Base-by-base conservation (phyloP, 345 rosid genomes). In the Salix caprea region DNA sequence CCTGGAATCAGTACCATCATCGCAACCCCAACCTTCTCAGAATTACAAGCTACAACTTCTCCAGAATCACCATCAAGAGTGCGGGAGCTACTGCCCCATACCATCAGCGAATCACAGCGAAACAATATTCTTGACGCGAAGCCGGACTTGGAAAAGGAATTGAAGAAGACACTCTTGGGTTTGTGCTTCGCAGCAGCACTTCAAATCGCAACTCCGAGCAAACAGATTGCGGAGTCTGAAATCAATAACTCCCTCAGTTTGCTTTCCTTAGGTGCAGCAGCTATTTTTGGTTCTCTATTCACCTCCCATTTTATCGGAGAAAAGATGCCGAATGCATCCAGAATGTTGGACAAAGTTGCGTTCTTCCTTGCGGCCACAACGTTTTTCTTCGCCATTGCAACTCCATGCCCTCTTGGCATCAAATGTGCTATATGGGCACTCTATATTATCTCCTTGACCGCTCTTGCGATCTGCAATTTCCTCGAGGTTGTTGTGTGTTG, bases 201-300 rank as follows among this genome's bases (percentile, higher is more conserved):
- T 44, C 15, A 44, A 12, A 44, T 12, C 48, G 0, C 48, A 3
- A 44, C 2, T 44, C 30, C 0, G 30, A 28, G 30, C 30, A 28
- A 28, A 2, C 21, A 16, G 15, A 15, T 0, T 12, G 48, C 15
- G 12, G 48, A 44, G 12, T 44, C 15, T 44, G 48, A 12, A 44
- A 0, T 0, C 48, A 0, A 3, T 0, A 0, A 2, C 4, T 0
- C 48, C 15, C 2, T 44, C 48, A 11, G 0, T 0, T 44, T 44
- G 4, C 2, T 44, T 0, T 2, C 48, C 15, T 44, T 44, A 0
- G 16, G n/a, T 52, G 2, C 0, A 1, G n/a, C 0, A 18, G n/a
- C 21, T 52, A 21, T 1, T 1, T 52, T 52, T 21, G 52, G 18
- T 46, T 3, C 52, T 6, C 56, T 50, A 0, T 50, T 50, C n/a